These are phyloP conservation scores for Knoxia roxburghii DNA, from an alignment of 257 asterid species.

Conservation along the genomic window DNA sequence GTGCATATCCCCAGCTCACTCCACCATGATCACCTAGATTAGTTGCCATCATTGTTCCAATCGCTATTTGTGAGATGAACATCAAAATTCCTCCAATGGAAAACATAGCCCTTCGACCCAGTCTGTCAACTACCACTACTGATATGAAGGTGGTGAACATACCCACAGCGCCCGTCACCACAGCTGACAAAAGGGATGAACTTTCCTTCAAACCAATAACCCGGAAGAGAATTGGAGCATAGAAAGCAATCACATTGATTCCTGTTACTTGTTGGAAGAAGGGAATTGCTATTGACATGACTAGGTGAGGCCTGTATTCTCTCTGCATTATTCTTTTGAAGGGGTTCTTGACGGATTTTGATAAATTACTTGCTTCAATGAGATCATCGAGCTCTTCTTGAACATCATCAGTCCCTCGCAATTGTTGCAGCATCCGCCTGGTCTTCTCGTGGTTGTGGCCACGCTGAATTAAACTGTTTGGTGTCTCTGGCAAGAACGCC, in stretches of 20 bases:
- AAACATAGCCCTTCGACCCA: constrained; percentile 50
- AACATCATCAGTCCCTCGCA: constrained; percentile 58
- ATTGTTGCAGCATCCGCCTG: constrained; percentile 33
- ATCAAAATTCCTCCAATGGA: constrained; percentile 45
- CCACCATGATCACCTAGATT: constrained; percentile 58
- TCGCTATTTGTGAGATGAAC: constrained; percentile 40
- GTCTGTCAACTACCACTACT: constrained; percentile 50
- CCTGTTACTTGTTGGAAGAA: constrained; percentile 86
- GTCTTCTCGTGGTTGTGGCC: constrained; percentile 31
- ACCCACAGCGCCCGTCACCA: constrained; percentile 57
- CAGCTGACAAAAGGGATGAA: constrained; percentile 61
- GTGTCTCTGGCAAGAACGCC: constrained; percentile 73
- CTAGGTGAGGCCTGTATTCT: constrained; percentile 58
- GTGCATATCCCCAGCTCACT: constrained; percentile 38
- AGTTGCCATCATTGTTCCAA: constrained; percentile 53
- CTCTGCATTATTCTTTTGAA: constrained; percentile 36
- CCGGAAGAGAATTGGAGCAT: constrained; percentile 66
- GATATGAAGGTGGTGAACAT: constrained; percentile 34
- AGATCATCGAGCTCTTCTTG: constrained; percentile 59
- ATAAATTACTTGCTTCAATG: constrained; percentile 39
- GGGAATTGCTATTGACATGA: constrained; percentile 70
- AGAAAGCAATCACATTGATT: constrained; percentile 68
- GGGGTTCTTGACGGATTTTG: constrained; percentile 37
- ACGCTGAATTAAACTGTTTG: constrained; percentile 66
- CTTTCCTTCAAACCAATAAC: constrained; percentile 72